Evolutionary conservation across 2,329 filamentous ascomycete genomes (phyloP), one percentile per base, ranked within the genome.

Genomic region (Zymoseptoria passerinii): DNA sequence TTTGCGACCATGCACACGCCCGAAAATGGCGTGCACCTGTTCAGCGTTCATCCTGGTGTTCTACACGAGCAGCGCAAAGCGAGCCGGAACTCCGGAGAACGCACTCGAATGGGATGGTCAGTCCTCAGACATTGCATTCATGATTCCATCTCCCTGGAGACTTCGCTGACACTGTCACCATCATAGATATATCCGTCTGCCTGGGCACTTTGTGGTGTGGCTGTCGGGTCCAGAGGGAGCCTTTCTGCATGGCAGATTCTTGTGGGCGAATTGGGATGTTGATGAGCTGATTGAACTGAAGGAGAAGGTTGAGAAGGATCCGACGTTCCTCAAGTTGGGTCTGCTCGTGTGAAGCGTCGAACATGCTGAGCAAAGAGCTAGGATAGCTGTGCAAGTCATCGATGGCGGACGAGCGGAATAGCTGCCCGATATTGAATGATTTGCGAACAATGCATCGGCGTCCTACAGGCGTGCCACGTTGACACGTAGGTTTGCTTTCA

Each of bases 221-320:
- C 61, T 74, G 4, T 68, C 72, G 1, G 71, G 68, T 16, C 60
- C 69, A 2, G 73, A 78, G 63, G 73, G 72, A 1, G 64, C 66
- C 0, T 77, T 76, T 54, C 59, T 78, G 27, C 70, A 72, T 59
- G 75, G 74, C 1, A 65, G 72, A 9, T 72, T 66, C 58, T 52
- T 63, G 18, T 65, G 65, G 65, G 62, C 61, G 40, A 60, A 65
- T 28, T 67, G 65, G 65, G 63, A 67, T 56, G 54, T 67, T 20
- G 60, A 62, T 53, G 65, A 67, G 63, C 23, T 67, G 44, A 40
- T 64, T 13, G 55, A 48, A 13, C 40, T 59, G 55, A 62, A 59
- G 53, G 55, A 58, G 19, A 59, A 55, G 48, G 57, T 59, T 40
- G 52, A 51, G 28, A 57, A 58, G 23, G 61, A 67, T 18, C 61